Conservation (phyloP, 2,329 filamentous ascomycete species). For the Alternaria ventricosa region DNA sequence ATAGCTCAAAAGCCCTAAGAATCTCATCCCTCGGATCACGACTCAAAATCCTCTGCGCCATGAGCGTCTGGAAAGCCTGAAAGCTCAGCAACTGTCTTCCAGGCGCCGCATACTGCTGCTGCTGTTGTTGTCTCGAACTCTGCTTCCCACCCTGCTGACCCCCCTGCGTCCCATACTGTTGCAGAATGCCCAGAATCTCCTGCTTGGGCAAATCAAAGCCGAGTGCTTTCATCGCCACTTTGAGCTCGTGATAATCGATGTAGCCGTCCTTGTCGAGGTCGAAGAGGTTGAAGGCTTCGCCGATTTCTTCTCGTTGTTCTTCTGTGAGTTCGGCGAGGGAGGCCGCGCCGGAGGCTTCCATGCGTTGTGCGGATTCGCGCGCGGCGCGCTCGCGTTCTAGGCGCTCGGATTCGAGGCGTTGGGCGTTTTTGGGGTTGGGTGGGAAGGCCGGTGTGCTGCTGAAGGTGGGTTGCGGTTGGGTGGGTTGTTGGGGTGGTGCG, state of each 20-base stretch:
- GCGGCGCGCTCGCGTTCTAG: constrained; percentile 52
- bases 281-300: constrained; percentile 96
- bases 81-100: constrained; percentile 73
- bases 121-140: background rate
- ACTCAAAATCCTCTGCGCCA: constrained; percentile 79
- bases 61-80: constrained; percentile 73
- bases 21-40: constrained; percentile 93
- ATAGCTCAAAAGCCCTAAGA: constrained; percentile 86
- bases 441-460: constrained; percentile 47
- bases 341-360: constrained; percentile 55
- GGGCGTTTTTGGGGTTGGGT: constrained; percentile 51
- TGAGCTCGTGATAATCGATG: constrained; percentile 98
- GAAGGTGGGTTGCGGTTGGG: constrained; percentile 33
- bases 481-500: constrained; percentile 14
- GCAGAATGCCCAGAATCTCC: constrained; percentile 81
- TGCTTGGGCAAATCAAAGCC: constrained; percentile 90
- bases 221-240: constrained; percentile 92
- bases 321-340: constrained; percentile 71
- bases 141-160: constrained; percentile 2
- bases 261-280: constrained; percentile 93
- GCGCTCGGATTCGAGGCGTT: constrained; percentile 50
- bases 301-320: constrained; percentile 91
- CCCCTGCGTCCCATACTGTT: constrained; percentile 68
- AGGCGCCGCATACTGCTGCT: constrained; percentile 31
- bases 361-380: constrained; percentile 41